Evolutionary conservation across 768 basidiomycete genomes (phyloP).

Genomic region (Rhodosporidiobolus odoratus): DNA sequence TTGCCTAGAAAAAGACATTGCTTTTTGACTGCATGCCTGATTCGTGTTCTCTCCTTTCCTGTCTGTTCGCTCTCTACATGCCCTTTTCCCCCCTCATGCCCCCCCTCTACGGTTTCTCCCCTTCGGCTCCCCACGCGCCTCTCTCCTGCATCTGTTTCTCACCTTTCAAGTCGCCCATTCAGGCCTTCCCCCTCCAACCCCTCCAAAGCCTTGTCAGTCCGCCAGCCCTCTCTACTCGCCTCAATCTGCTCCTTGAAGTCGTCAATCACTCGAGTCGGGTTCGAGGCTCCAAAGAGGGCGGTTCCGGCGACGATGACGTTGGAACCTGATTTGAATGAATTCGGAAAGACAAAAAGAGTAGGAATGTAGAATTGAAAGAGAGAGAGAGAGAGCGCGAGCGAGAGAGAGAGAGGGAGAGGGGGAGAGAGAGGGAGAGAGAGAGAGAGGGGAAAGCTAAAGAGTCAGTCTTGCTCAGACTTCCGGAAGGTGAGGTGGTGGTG

Average conservation of each 20-base stretch:
- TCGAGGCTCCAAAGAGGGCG: constrained; percentile 77
- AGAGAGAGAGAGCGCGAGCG: neutral
- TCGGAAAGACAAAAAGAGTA: neutral
- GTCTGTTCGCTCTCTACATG: too few relatives aligned
- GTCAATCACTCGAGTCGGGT: constrained; percentile 71
- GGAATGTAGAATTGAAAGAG: neutral
- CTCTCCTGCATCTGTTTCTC: too few relatives aligned
- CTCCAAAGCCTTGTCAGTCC: constrained; percentile 11
- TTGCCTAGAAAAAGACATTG: too few relatives aligned
- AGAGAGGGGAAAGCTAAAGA: neutral
- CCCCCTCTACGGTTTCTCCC: too few relatives aligned
- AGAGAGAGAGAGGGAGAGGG: neutral
- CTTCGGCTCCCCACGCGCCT: too few relatives aligned
- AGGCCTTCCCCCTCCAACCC: neutral
- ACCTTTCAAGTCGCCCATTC: too few relatives aligned
- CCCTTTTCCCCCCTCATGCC: too few relatives aligned
- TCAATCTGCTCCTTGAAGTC: constrained; percentile 65
- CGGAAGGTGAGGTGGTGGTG: too few relatives aligned
- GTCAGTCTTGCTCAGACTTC: neutral
- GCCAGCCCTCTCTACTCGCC: constrained; percentile 49
- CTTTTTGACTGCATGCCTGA: too few relatives aligned
- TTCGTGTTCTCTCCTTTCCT: too few relatives aligned
- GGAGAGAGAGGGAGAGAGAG: neutral
- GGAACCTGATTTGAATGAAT: too few relatives aligned
- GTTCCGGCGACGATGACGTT: constrained; percentile 98